Conservation (phyloP, 208 protist species). For the Acanthamoeba triangularis region DNA sequence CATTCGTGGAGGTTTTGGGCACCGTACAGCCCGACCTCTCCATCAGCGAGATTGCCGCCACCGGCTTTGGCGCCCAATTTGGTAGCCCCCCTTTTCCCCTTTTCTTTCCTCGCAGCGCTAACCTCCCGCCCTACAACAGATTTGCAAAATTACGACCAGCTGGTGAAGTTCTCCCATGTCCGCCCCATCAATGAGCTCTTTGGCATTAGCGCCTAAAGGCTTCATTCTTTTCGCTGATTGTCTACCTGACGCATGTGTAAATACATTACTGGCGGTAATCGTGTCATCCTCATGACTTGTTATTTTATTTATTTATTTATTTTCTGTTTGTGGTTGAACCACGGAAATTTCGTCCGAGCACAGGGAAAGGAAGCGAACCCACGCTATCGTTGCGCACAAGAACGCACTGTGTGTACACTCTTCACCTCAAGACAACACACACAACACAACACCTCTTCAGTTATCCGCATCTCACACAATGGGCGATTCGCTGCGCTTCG, state of each 20-base stretch:
- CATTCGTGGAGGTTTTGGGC: slow-evolving; percentile 14
- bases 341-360: neutral
- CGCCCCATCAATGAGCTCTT: slow-evolving; percentile 6
- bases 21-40: slow-evolving; percentile 20
- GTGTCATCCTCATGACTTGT: no score
- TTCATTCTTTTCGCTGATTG: neutral
- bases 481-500: slow-evolving; percentile 76
- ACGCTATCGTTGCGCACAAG: neutral
- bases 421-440: no score
- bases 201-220: neutral
- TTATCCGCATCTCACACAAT: neutral
- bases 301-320: no score
- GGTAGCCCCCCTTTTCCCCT: neutral
- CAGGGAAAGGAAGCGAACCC: slow-evolving; percentile 8
- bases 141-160: slow-evolving; percentile 21
- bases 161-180: neutral
- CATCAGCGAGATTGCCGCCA: neutral
- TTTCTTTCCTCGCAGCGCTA: neutral
- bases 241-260: neutral
- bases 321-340: neutral
- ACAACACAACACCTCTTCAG: neutral
- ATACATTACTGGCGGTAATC: no score
- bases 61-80: neutral
- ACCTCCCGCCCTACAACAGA: neutral
- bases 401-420: neutral